Evolutionary conservation across 371 early-diverging fungal genomes (phyloP).

Genomic region (Mucor velutinosus): DNA sequence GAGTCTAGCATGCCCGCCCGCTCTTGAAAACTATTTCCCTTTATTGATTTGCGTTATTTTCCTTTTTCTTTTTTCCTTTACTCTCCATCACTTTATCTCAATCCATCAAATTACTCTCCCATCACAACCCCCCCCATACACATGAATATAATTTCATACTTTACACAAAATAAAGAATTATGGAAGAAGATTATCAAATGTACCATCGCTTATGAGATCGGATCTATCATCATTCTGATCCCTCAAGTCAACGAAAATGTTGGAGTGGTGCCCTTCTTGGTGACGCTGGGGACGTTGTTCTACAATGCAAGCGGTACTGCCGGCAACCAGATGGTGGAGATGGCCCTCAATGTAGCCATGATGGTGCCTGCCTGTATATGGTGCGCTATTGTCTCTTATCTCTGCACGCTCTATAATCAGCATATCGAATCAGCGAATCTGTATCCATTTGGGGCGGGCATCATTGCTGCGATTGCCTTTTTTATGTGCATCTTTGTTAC

Average conservation of each 20-base stretch:
- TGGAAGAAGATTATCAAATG: constrained; percentile 50
- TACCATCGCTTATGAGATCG: constrained; percentile 44
- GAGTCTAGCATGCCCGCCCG: background rate
- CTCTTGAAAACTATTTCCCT: background rate
- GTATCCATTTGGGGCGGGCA: constrained; percentile 40
- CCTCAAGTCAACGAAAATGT: constrained; percentile 22
- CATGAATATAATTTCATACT: background rate
- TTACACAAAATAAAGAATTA: constrained; percentile 4
- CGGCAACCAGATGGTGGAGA: constrained; percentile 40
- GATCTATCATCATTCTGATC: constrained; percentile 34
- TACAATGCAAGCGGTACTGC: constrained; percentile 44
- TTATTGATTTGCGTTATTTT: background rate
- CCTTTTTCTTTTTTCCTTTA: background rate
- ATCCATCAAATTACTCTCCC: background rate
- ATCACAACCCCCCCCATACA: background rate
- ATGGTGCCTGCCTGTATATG: constrained; percentile 36
- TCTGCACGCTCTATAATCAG: constrained; percentile 38
- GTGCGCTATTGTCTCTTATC: constrained; percentile 31
- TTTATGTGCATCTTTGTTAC: constrained; percentile 32
- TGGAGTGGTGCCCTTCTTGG: constrained; percentile 32
- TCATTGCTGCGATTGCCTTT: constrained; percentile 40
- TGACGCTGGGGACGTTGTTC: constrained; percentile 39
- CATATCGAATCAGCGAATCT: constrained; percentile 9
- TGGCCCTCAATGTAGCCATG: constrained; percentile 30
- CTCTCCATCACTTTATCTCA: too few relatives aligned